Evolutionary conservation across 768 basidiomycete species (phyloP).

Genomic region (Boletus huronensis): DNA sequence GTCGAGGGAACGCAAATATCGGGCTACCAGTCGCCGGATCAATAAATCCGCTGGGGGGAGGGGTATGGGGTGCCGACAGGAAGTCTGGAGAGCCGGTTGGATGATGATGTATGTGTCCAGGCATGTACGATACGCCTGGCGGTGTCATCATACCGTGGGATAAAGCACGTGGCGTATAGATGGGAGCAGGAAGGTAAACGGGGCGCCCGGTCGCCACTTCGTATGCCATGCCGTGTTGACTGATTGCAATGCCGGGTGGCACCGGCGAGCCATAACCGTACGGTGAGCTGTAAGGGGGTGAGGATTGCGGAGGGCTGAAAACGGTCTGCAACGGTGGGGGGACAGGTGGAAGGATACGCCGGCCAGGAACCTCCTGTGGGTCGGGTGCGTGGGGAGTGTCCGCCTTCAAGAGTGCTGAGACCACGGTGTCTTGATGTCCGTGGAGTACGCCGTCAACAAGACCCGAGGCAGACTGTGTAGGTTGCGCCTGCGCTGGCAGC

Average conservation of each 20-base stretch:
- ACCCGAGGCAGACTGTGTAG: constrained; percentile 7
- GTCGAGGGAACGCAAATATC: constrained; percentile 73
- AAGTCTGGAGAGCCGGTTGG: constrained; percentile 63
- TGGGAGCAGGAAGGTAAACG: constrained; percentile 63
- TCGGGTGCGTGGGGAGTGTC: constrained; percentile 25
- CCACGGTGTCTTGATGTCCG: constrained; percentile 26
- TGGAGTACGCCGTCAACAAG: constrained; percentile 21
- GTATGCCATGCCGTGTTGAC: constrained; percentile 75
- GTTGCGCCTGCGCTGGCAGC: constrained; percentile 10
- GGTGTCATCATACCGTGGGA: constrained; percentile 53
- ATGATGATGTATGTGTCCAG: constrained; percentile 61
- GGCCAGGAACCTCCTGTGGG: constrained; percentile 20
- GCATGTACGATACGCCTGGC: constrained; percentile 49
- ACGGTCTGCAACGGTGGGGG: constrained; percentile 44
- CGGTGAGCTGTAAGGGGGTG: constrained; percentile 66
- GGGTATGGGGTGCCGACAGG: constrained; percentile 54
- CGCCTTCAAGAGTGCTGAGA: constrained; percentile 28
- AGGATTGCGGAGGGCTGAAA: constrained; percentile 40
- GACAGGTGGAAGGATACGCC: constrained; percentile 34
- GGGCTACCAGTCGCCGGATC: constrained; percentile 64
- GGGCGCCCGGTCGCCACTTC: constrained; percentile 80
- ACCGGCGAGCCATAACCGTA: constrained; percentile 55
- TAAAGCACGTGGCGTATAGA: constrained; percentile 67
- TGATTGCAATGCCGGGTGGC: constrained; percentile 71
- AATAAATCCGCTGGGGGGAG: constrained; percentile 59